Conservation (phyloP, 352 stramenopile species). For the Globisporangium megalacanthum region DNA sequence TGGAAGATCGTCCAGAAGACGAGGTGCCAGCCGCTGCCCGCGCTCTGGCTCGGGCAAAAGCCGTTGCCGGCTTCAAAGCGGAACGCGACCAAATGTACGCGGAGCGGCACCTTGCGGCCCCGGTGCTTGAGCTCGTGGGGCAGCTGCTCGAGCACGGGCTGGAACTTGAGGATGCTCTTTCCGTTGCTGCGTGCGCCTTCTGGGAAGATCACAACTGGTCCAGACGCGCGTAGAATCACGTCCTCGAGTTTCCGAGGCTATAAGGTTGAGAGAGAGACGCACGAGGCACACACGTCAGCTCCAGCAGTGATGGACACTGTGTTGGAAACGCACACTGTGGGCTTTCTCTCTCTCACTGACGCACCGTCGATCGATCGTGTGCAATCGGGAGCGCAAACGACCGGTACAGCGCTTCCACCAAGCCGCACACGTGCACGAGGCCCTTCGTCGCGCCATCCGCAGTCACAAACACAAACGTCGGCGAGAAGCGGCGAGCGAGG, state of each 20-base stretch:
- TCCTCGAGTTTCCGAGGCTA: constrained; percentile 58
- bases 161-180: constrained; percentile 67
- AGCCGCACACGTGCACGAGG: constrained; percentile 55
- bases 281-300: background rate
- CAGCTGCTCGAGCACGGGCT: constrained; percentile 60
- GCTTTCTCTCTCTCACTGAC: background rate
- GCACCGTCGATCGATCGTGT: constrained; percentile 28
- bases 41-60: constrained; percentile 73
- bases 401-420: constrained; percentile 63
- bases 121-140: constrained; percentile 21
- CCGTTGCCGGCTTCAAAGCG: constrained; percentile 66
- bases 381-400: constrained; percentile 42
- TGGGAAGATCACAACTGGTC: constrained; percentile 68
- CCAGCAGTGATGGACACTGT: background rate
- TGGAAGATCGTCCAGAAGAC: constrained; percentile 66
- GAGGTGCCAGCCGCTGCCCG: constrained; percentile 46
- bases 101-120: constrained; percentile 19
- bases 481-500: constrained; percentile 71
- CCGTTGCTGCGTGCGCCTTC: constrained; percentile 78
- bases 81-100: constrained; percentile 71
- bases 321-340: too few species aligned
- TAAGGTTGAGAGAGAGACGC: background rate
- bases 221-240: constrained; percentile 49
- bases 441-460: constrained; percentile 46
- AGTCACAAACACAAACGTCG: constrained; percentile 64